Evolutionary conservation across 2,329 filamentous ascomycete genomes (phyloP).

Genomic region (Ceratocystis papillata): DNA sequence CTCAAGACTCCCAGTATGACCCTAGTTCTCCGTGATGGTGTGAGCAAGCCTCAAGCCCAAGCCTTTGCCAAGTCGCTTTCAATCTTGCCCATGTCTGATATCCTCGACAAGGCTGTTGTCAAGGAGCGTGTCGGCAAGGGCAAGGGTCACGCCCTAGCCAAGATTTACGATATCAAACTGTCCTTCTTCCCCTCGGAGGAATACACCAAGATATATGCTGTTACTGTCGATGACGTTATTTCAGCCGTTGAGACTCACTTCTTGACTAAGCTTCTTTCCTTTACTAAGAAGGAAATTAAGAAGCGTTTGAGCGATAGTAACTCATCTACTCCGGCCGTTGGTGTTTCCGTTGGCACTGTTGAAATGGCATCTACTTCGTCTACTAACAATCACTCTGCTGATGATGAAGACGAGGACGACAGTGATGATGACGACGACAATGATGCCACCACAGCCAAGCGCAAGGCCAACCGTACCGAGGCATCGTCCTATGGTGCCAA

Average conservation of each 20-base stretch:
- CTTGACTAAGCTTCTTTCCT: slow-evolving; percentile 56
- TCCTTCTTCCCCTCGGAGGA: slow-evolving; percentile 76
- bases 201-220: slow-evolving; percentile 77
- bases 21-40: slow-evolving; percentile 61
- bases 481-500: slow-evolving; percentile 84
- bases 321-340: slow-evolving; percentile 66
- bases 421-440: slow-evolving; percentile 69
- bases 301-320: slow-evolving; percentile 58
- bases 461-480: slow-evolving; percentile 64
- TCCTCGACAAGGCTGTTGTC: slow-evolving; percentile 71
- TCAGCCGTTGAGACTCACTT: slow-evolving; percentile 71
- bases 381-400: slow-evolving; percentile 37
- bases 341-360: slow-evolving; percentile 42
- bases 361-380: slow-evolving; percentile 39
- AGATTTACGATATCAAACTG: slow-evolving; percentile 72
- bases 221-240: slow-evolving; percentile 65
- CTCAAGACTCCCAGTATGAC: slow-evolving; percentile 92
- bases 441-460: slow-evolving; percentile 65
- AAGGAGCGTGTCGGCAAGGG: slow-evolving; percentile 69
- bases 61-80: slow-evolving; percentile 88
- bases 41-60: slow-evolving; percentile 57
- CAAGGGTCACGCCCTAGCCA: slow-evolving; percentile 57
- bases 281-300: slow-evolving; percentile 70
- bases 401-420: slow-evolving; percentile 54
- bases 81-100: slow-evolving; percentile 68